Base-by-base conservation (phyloP, 2,329 filamentous ascomycete species). In the Cytospora mali region DNA sequence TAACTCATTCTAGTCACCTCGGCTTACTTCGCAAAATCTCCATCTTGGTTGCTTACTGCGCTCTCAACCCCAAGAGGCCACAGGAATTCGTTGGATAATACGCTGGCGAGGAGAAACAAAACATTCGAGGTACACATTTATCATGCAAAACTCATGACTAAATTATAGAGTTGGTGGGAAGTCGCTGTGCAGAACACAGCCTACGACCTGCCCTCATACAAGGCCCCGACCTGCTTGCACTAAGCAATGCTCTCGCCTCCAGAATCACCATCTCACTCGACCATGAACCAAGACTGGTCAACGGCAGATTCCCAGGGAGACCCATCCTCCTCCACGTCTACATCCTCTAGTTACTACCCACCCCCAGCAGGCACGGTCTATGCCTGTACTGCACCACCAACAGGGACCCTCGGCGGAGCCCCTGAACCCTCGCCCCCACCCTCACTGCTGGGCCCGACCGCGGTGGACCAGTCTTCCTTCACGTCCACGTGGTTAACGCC, bases 331-430 rank as follows among this genome's bases (percentile, higher is more conserved):
- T 50, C 42, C 23, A 28, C 46, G 9, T 39, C 53, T 21, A 23
- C 48, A 25, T 46, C 57, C 11, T 31, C 57, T 21, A 48, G 33
- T 11, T 21, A 54, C 13, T 54, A 48, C 77, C 78, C 65, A 70
- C 6, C 39, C 18, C 81, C 66, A 88, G 86, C 74, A 83, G 79
- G 61, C 50, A 14, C 18, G 6, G 21, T 29, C 23, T 52, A n/a
- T n/a, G 29, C 16, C 18, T 5, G 13, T 46, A 48, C 11, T 21
- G 11, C 27, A 39, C 49, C 33, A 10, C 27, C 27, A 29, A 27
- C 27, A 33, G 50, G 27, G 4, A 31, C 49, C n/a, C n/a, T n/a
- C 10, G 33, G 52, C 16, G 57, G 57, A 21, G 50, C 50, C 27
- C 50, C 57, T 11, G 57, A 60, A 31, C 57, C 57, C 18, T 60